Evolutionary conservation across 345 rosid genomes (phyloP).

Genomic region (Moricandia arvensis): DNA sequence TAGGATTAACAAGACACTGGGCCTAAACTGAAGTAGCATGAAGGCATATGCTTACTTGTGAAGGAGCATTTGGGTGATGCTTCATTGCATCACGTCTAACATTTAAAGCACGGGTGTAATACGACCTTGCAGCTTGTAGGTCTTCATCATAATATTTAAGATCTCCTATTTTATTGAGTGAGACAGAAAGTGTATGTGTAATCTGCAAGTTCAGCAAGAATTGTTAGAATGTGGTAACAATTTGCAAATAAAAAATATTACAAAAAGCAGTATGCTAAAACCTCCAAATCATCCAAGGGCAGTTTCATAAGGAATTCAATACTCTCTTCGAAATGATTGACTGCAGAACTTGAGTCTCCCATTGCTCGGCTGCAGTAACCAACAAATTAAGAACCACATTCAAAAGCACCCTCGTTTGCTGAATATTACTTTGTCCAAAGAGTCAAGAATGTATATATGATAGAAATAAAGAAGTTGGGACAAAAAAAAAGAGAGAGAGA

Average conservation of each 20-base stretch:
- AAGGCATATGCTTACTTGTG: constrained; percentile 56
- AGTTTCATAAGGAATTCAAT: constrained; percentile 69
- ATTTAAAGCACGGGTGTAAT: constrained; percentile 65
- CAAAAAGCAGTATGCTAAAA: constrained; percentile 21
- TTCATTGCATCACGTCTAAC: constrained; percentile 79
- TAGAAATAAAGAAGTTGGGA: not conserved
- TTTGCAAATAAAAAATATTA: not conserved
- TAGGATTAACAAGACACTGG: not conserved
- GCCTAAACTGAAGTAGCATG: constrained; percentile 11
- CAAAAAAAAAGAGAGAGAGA: not conserved
- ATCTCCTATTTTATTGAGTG: constrained; percentile 95
- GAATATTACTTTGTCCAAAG: not conserved
- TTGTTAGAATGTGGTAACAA: constrained; percentile 6
- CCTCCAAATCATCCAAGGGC: constrained; percentile 84
- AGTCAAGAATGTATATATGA: too few species aligned
- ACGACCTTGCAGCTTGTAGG: constrained; percentile 75
- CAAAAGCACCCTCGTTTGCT: not conserved
- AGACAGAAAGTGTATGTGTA: constrained; percentile 88
- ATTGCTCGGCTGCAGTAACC: constrained; percentile 71
- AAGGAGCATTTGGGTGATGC: constrained; percentile 52
- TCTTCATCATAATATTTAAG: constrained; percentile 87
- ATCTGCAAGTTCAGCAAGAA: constrained; percentile 45
- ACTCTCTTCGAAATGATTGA: constrained; percentile 84
- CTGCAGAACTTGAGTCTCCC: constrained; percentile 77
- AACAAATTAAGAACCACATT: not conserved